A percentile compares a stretch with the other conserved stretches of the same genome.
These are phyloP conservation scores for Glaciozyma antarctica DNA, from an alignment of 768 basidiomycete genomes.

Conservation along the genomic window DNA sequence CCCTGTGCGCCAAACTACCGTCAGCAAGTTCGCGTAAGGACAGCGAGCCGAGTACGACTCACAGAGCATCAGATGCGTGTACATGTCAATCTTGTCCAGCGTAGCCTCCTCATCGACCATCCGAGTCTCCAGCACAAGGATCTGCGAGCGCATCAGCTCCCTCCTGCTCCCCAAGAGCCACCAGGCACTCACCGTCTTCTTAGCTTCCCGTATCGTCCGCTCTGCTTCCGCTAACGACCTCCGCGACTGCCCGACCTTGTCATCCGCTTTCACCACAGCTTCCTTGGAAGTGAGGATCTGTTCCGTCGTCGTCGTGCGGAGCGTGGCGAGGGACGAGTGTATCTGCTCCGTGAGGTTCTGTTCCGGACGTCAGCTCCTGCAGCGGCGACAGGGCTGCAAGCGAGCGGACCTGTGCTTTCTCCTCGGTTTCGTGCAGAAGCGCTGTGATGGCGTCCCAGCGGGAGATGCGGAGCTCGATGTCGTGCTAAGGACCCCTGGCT, in stretches of 20 bases:
- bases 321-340: background rate
- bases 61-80: background rate
- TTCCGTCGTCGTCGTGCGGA: background rate
- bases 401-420: background rate
- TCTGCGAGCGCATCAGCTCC: background rate
- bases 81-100: background rate
- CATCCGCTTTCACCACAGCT: background rate
- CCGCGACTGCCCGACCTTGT: background rate
- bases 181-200: background rate
- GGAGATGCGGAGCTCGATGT: background rate
- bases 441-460: background rate
- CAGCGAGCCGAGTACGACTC: background rate
- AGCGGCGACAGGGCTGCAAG: background rate
- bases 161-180: too few relatives aligned
- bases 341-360: background rate
- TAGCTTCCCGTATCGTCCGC: background rate
- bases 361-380: background rate
- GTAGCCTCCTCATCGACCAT: background rate
- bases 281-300: background rate
- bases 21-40: too few relatives aligned
- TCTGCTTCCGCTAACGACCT: background rate
- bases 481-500: slow-evolving; percentile 1
- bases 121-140: background rate
- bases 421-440: background rate
- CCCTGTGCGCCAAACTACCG: too few relatives aligned